Conservation (phyloP, 2,329 filamentous ascomycete genomes). For the Gaeumannomyces tritici region DNA sequence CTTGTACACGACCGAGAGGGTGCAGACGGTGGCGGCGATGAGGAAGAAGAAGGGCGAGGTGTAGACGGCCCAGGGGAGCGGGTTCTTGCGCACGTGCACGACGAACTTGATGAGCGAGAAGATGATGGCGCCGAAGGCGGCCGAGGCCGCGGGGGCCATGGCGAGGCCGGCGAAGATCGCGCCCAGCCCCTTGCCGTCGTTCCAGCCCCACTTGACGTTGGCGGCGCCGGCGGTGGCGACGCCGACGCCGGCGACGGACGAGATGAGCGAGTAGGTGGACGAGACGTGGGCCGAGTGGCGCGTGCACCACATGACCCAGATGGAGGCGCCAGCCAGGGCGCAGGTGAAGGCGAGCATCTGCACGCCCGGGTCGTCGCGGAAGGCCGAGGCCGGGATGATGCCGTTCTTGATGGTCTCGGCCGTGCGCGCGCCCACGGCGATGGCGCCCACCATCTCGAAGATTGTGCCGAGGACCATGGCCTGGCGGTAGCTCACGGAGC, state of each 20-base stretch:
- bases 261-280: conserved; percentile 63
- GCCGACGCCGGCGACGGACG: conserved; percentile 58
- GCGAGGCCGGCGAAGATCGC: conserved; percentile 62
- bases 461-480: conserved; percentile 57
- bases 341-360: conserved; percentile 61
- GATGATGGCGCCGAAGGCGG: conserved; percentile 54
- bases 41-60: conserved; percentile 70
- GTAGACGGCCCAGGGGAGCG: conserved; percentile 63
- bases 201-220: conserved; percentile 61
- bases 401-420: conserved; percentile 74
- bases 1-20: conserved; percentile 73
- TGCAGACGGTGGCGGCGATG: conserved; percentile 63
- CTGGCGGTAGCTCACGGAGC: conserved; percentile 61
- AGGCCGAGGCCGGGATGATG: conserved; percentile 53
- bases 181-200: conserved; percentile 56
- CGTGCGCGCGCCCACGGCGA: conserved; percentile 58
- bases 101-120: conserved; percentile 63
- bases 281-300: conserved; percentile 64
- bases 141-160: conserved; percentile 63
- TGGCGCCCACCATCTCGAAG: conserved; percentile 59
- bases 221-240: conserved; percentile 54
- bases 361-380: conserved; percentile 51
- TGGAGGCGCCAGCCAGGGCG: conserved; percentile 52
- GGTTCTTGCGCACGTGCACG: conserved; percentile 65
- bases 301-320: conserved; percentile 77